Evolutionary conservation across 2,329 filamentous ascomycete species (phyloP).

Genomic region (Paecilomyces fulvus): DNA sequence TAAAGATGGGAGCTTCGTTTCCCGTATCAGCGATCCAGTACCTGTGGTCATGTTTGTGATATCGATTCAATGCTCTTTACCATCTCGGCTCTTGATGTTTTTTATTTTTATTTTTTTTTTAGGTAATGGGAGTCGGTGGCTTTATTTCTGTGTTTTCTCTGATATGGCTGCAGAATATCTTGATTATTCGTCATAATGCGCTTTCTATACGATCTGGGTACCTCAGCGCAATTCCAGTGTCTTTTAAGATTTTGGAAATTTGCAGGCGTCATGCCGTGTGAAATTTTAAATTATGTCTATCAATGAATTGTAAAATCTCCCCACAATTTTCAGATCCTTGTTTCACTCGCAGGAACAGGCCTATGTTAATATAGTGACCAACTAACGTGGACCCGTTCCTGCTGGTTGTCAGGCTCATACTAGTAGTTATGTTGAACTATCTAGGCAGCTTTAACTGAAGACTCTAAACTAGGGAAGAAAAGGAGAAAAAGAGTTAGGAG

Average conservation of each 20-base stretch:
- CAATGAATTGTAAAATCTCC: no score
- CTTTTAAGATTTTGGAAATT: neutral
- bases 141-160: neutral
- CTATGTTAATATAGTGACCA: no score
- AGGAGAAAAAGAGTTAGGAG: no score
- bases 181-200: neutral
- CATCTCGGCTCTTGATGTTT: constrained; percentile 14
- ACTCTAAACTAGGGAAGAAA: no score
- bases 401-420: no score
- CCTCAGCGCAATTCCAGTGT: neutral
- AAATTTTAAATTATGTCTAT: neutral
- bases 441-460: no score
- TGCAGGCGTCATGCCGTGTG: neutral
- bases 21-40: constrained; percentile 3
- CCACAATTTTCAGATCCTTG: no score
- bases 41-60: neutral
- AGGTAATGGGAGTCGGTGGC: neutral
- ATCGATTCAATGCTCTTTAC: constrained; percentile 1
- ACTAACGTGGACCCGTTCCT: no score
- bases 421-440: no score
- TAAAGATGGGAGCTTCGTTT: constrained; percentile 13
- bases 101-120: no score
- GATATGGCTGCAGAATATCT: neutral
- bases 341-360: no score
- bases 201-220: neutral